Base-by-base conservation (phyloP, 352 stramenopile genomes). In the Pythium phragmiticola region DNA sequence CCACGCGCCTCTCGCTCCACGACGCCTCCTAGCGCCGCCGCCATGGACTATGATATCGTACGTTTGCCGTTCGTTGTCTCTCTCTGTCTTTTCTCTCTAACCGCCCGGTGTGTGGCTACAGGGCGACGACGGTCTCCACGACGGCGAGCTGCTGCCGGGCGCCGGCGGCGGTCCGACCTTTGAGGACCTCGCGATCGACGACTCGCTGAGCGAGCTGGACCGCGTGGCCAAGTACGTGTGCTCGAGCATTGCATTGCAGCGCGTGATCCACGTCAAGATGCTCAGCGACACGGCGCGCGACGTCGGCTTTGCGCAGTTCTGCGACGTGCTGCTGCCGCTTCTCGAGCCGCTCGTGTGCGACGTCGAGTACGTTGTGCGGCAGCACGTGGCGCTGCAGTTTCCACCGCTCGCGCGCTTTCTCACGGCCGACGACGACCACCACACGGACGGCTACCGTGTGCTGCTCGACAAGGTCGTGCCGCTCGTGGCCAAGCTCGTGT, bases 141-240 rank as follows among this genome's bases (percentile, higher is more conserved):
- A 36, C 41, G 67, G 58, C 39, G 62, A 65, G 53, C 46, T 66
- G 33, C 52, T 61, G 41, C 65, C 84, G 7, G 60, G 49, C 9
- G 59, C 26, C 4, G 65, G 67, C 19, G 77, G 70, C 45, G 84
- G 83, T 30, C 90, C 92, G 21, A 98, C 93, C n/a, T 99, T 99
- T 74, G 96, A 99, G 77, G 96, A 99, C 76, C 80, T 99, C 43
- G 97, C 96, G 7, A 98, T 99, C 68, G 96, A 99, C 80, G 96
- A 99, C 77, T 97, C 96, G 46, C 76, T 99, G 28, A 97, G 86
- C 61, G 83, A 98, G 60, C 73, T 99, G 36, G 85, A 98, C 64
- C 87, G 97, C 39, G 86, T 99, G 26, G 91, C 95, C 53, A 93
- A 96, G 63, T 99, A 99, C 74, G 88, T 90, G 55, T 95, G 87